Base-by-base conservation (phyloP, 257 asterid species). In the Fraxinus quadrangulata region DNA sequence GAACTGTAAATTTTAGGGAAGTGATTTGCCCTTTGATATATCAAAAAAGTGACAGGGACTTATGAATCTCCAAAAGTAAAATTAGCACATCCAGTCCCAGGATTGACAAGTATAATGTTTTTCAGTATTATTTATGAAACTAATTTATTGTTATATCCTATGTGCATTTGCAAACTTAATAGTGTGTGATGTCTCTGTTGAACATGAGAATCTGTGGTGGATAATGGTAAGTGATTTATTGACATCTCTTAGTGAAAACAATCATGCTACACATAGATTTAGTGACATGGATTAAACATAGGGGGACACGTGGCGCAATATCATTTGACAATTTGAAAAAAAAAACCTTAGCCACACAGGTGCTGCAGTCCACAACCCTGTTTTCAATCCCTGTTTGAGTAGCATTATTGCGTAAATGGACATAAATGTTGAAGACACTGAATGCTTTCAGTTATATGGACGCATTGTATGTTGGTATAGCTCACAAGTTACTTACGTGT, bases 401-500 rank as follows among this genome's bases (percentile, higher is more conserved):
- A 33, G 36, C 36, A 33, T 33, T 33, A 33, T 33, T 33, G 36
- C 36, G 36, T 33, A 33, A 61, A 24, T 63, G 36, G 69, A 26
- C 36, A 63, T n/a, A 56, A 56, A 63, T 26, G 19, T 12, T 26
- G 21, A 63, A 2, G 34, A 63, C 7, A 23, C 49, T 30, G 47
- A 74, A 47, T 78, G 73, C 34, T 83, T 72, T 82, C 36, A 71
- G 80, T 75, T 75, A 47, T 71, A 39, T 33, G 30, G 42, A 14
- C 51, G 12, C 66, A 19, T 68, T 73, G 4, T 26, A 26, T 4
- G 36, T 26, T 1, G 36, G 16, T 26, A 63, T 70, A 66, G 73
- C 87, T 88, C 30, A 88, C 59, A 37, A 71, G 66, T 73, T 78
- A 76, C 11, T 63, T 65, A 66, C 82, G 72, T 85, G 49, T 82